Evolutionary conservation across 1,284 basidiomycete genomes (phyloP).

Genomic region (Rhodotorula sp.): DNA sequence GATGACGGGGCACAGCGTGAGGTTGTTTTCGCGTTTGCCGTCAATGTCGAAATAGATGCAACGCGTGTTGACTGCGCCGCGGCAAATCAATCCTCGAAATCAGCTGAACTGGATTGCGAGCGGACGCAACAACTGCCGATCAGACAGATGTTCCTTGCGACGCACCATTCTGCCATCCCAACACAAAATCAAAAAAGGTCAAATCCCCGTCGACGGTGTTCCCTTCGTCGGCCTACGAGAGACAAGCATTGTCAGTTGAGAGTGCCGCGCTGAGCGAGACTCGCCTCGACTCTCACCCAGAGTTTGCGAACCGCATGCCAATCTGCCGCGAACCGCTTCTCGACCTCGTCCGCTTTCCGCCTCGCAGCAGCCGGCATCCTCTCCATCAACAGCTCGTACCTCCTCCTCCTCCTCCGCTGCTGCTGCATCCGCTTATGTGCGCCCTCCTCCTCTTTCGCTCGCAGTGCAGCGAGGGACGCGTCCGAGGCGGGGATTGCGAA

Average conservation of each 20-base stretch:
- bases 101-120: neutral
- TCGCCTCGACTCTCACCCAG: slow-evolving; percentile 23
- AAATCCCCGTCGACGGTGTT: slow-evolving; percentile 10
- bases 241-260: too few species aligned
- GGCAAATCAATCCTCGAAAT: too few species aligned
- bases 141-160: neutral
- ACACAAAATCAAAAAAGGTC: slow-evolving; percentile 34
- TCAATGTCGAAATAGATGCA: slow-evolving; percentile 42
- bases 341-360: slow-evolving; percentile 22
- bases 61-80: slow-evolving; percentile 44
- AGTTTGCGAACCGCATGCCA: slow-evolving; percentile 19
- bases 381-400: slow-evolving; percentile 8
- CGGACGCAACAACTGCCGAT: neutral
- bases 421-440: neutral
- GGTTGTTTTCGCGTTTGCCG: slow-evolving; percentile 36
- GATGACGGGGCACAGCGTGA: slow-evolving; percentile 44
- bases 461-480: neutral
- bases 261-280: neutral
- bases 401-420: neutral
- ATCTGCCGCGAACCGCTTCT: slow-evolving; percentile 34
- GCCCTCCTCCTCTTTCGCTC: neutral
- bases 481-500: slow-evolving; percentile 4
- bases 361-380: slow-evolving; percentile 9
- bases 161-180: slow-evolving; percentile 39
- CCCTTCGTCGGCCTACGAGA: neutral